phyloP scores from a whole-genome alignment of 2,329 filamentous ascomycete species.

The Ophiobolus disseminans region DNA sequence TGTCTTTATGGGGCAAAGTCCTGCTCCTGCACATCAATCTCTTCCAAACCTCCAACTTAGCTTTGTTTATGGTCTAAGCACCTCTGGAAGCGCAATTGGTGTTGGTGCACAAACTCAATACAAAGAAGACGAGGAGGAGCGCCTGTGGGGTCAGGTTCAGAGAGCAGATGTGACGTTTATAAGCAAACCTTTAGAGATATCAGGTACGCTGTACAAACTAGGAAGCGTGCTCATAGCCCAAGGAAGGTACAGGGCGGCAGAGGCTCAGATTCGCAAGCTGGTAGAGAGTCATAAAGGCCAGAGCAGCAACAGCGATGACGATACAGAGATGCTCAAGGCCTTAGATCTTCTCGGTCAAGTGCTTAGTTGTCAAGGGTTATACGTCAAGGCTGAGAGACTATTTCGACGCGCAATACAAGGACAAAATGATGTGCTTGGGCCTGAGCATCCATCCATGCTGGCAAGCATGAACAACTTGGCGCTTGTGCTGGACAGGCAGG shows the following conservation, averaged over 20 bases:
- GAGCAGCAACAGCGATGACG: constrained; percentile 4
- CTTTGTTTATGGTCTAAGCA: neutral
- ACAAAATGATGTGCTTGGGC: neutral
- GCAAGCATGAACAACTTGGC: neutral
- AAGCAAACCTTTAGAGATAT: constrained; percentile 3
- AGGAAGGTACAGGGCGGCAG: constrained; percentile 26
- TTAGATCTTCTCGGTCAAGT: constrained; percentile 17
- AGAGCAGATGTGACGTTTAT: constrained; percentile 10
- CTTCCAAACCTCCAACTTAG: constrained; percentile 9
- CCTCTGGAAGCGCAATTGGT: neutral
- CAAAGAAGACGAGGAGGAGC: constrained; percentile 17
- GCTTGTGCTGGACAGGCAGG: neutral
- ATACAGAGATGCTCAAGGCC: constrained; percentile 8
- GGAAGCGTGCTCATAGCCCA: constrained; percentile 15
- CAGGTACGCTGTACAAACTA: constrained; percentile 12
- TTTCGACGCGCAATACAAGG: neutral
- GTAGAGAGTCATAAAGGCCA: constrained; percentile 13
- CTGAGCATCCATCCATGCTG: neutral
- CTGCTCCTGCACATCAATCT: constrained; percentile 13
- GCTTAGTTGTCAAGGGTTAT: constrained; percentile 15
- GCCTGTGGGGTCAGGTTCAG: constrained; percentile 17
- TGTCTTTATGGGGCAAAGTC: constrained; percentile 24
- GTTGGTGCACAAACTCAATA: constrained; percentile 10
- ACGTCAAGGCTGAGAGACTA: constrained; percentile 18
- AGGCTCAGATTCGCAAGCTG: constrained; percentile 19